These are phyloP conservation scores for Coniochaeta sp. DNA, from an alignment of 2,329 filamentous ascomycete species.

Conservation along the genomic window DNA sequence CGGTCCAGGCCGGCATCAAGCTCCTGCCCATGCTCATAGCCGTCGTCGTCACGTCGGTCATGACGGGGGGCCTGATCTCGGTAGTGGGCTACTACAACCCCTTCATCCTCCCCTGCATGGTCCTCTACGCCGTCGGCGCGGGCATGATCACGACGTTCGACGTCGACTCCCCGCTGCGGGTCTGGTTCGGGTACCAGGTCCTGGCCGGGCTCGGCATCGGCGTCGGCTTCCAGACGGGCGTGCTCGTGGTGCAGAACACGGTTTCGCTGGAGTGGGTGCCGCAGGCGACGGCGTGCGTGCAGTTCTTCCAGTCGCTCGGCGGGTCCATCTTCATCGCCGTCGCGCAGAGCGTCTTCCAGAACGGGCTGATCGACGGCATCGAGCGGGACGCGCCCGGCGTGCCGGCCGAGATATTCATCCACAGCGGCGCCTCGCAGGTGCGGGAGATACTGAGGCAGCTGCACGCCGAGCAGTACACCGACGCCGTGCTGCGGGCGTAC, in stretches of 20 bases:
- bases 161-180: slow-evolving; percentile 33
- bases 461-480: slow-evolving; percentile 31
- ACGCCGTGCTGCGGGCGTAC: slow-evolving; percentile 39
- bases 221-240: slow-evolving; percentile 38
- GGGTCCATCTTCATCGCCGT: slow-evolving; percentile 60
- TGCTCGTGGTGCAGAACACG: slow-evolving; percentile 44
- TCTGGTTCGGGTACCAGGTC: slow-evolving; percentile 54
- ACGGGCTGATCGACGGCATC: slow-evolving; percentile 50
- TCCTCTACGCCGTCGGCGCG: slow-evolving; percentile 34
- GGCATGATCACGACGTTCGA: slow-evolving; percentile 49
- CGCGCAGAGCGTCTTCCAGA: slow-evolving; percentile 61
- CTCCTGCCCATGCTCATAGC: slow-evolving; percentile 45
- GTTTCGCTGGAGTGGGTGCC: slow-evolving; percentile 40
- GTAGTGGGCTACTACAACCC: slow-evolving; percentile 36
- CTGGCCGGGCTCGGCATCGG: slow-evolving; percentile 47
- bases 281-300: slow-evolving; percentile 41
- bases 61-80: slow-evolving; percentile 15
- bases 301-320: slow-evolving; percentile 59
- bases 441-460: slow-evolving; percentile 32
- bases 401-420: slow-evolving; percentile 39
- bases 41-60: slow-evolving; percentile 36
- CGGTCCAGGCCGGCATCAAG: slow-evolving; percentile 47
- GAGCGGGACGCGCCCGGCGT: slow-evolving; percentile 33
- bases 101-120: slow-evolving; percentile 29
- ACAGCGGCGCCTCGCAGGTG: slow-evolving; percentile 45